These are phyloP conservation scores for Bipolaris gigantea DNA, from an alignment of 2,329 filamentous ascomycete genomes.

Conservation along the genomic window DNA sequence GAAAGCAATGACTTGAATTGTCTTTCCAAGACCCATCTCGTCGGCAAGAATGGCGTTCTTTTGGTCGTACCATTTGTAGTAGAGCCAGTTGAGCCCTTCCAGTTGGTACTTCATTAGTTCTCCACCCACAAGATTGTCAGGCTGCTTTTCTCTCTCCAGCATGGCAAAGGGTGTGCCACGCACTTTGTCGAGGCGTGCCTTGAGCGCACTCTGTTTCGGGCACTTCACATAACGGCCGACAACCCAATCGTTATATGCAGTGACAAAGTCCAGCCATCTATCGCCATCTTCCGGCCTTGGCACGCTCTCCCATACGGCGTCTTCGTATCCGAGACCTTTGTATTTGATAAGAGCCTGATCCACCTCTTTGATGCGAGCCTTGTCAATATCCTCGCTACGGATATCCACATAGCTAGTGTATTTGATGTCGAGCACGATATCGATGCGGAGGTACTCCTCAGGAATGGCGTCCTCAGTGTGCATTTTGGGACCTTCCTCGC, in stretches of 20 bases:
- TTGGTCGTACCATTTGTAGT: conserved; percentile 81
- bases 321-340: conserved; percentile 87
- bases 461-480: conserved; percentile 78
- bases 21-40: conserved; percentile 98
- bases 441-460: conserved; percentile 80
- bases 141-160: conserved; percentile 71
- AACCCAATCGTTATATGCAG: conserved; percentile 85
- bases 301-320: conserved; percentile 85
- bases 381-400: conserved; percentile 68
- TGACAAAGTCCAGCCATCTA: conserved; percentile 76
- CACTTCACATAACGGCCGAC: conserved; percentile 73
- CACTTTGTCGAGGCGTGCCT: conserved; percentile 68
- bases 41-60: conserved; percentile 92
- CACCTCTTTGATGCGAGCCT: conserved; percentile 72
- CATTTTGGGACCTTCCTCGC: conserved; percentile 68
- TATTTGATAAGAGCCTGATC: conserved; percentile 82
- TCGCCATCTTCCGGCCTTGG: conserved; percentile 66
- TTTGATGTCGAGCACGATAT: conserved; percentile 84
- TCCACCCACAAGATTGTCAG: conserved; percentile 71
- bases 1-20: conserved; percentile 86
- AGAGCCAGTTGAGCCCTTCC: conserved; percentile 92
- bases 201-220: conserved; percentile 59
- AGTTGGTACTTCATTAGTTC: conserved; percentile 92
- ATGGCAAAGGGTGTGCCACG: conserved; percentile 67
- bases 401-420: conserved; percentile 63